A percentile compares a stretch with the other conserved stretches of the same genome.
Conservation (phyloP, 371 early-diverging fungal species). For the Coemansia sp. region DNA sequence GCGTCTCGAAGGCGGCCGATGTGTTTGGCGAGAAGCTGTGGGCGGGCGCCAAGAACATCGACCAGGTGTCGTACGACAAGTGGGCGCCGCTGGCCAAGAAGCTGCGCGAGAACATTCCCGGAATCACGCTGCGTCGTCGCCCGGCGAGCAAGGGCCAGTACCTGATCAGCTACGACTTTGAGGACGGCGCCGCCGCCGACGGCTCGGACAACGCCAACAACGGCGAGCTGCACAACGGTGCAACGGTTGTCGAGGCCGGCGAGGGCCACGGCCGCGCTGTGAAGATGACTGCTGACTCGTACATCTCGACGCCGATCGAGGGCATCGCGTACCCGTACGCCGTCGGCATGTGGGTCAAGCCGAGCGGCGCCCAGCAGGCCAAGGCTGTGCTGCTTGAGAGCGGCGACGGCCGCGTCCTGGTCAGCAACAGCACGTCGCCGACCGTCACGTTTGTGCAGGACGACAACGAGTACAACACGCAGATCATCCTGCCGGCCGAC, state of each 20-base stretch:
- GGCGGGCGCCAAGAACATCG: conserved; percentile 26
- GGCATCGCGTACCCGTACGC: conserved; percentile 40
- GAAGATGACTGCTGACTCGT: conserved; percentile 29
- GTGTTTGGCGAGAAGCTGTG: conserved; percentile 41
- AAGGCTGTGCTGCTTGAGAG: conserved; percentile 40
- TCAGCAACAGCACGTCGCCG: conserved; percentile 34
- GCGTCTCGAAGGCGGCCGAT: conserved; percentile 32
- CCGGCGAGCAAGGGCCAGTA: conserved; percentile 33
- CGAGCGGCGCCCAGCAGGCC: conserved; percentile 28
- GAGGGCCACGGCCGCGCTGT: conserved; percentile 42
- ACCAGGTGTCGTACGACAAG: conserved; percentile 28
- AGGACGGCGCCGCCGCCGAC: conserved; percentile 38
- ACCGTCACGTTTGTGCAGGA: conserved; percentile 40
- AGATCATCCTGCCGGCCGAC: conserved; percentile 27
- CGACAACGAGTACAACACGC: conserved; percentile 37
- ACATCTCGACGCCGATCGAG: conserved; percentile 34
- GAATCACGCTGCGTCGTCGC: conserved; percentile 36
- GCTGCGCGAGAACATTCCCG: conserved; percentile 45
- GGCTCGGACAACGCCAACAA: conserved; percentile 31
- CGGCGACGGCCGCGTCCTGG: conserved; percentile 32
- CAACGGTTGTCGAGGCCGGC: conserved; percentile 31
- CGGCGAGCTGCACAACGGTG: conserved; percentile 43
- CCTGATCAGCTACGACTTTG: conserved; percentile 43
- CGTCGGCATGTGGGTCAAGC: conserved; percentile 44
- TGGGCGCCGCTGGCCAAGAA: conserved; percentile 46